Evolutionary conservation across 2,329 filamentous ascomycete species (phyloP).

Genomic region (Lachnellula hyalina): DNA sequence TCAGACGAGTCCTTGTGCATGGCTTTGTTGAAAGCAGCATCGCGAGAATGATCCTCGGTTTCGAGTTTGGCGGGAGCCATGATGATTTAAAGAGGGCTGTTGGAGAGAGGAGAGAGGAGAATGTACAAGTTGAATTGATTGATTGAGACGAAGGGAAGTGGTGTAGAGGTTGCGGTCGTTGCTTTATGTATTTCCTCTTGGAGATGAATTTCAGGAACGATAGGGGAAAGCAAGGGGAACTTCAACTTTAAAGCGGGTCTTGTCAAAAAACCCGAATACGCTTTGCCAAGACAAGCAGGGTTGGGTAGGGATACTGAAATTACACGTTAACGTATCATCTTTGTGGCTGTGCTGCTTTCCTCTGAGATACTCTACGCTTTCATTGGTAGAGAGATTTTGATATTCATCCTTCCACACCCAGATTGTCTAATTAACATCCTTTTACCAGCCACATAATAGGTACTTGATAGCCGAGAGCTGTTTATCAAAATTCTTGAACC

Average conservation of each 20-base stretch:
- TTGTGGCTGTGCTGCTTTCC: no score
- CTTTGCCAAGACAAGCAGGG: no score
- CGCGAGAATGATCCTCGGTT: conserved; percentile 74
- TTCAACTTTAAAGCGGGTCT: no score
- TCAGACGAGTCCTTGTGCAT: conserved; percentile 70
- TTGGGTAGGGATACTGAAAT: no score
- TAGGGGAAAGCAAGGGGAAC: no score
- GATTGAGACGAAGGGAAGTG: neutral
- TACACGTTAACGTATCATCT: no score
- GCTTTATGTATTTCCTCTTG: neutral
- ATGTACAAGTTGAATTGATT: conserved; percentile 1
- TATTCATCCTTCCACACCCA: neutral
- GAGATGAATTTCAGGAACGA: neutral
- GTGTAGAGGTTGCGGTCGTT: neutral
- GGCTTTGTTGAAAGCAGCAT: conserved; percentile 86
- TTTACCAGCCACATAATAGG: neutral
- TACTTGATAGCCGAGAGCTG: neutral
- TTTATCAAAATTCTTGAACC: conserved; percentile 5
- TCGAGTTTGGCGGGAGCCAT: conserved; percentile 52
- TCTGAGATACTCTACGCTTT: no score
- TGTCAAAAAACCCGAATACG: no score
- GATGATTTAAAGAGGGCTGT: conserved; percentile 9
- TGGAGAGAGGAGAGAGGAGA: conserved; percentile 1
- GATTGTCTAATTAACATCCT: neutral
- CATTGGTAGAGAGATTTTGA: no score